phyloP scores from a whole-genome alignment of 2,329 filamentous ascomycete genomes.

The Monosporascus ibericus region DNA sequence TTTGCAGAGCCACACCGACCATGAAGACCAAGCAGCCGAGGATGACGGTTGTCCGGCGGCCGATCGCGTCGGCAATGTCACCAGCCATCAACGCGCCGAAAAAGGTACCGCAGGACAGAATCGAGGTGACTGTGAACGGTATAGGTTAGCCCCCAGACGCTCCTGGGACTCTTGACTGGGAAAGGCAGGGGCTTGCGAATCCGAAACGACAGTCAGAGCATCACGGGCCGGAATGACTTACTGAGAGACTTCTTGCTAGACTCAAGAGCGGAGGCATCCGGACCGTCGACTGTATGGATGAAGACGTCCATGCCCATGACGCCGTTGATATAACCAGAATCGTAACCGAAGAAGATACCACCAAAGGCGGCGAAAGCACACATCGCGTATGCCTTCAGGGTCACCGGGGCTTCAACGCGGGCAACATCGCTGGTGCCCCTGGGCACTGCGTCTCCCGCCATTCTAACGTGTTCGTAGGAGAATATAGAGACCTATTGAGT shows the following conservation, averaged over 20 bases:
- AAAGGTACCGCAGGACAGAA: slow-evolving; percentile 73
- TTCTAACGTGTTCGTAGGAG: slow-evolving; percentile 1
- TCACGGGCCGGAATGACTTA: not conserved
- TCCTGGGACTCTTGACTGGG: not conserved
- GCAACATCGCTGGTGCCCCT: slow-evolving; percentile 40
- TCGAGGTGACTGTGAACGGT: slow-evolving; percentile 51
- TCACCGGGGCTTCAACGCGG: slow-evolving; percentile 53
- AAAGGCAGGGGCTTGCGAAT: not conserved
- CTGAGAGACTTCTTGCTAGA: slow-evolving; percentile 44
- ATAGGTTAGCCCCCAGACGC: not conserved
- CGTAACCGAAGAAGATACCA: slow-evolving; percentile 35
- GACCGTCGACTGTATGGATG: slow-evolving; percentile 27
- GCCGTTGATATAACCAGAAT: slow-evolving; percentile 33
- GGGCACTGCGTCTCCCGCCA: slow-evolving; percentile 23
- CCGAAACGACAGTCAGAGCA: not conserved
- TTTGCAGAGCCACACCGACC: slow-evolving; percentile 63
- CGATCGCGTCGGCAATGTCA: slow-evolving; percentile 69
- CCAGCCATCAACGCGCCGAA: slow-evolving; percentile 72
- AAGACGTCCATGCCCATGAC: slow-evolving; percentile 33
- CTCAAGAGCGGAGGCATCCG: slow-evolving; percentile 26
- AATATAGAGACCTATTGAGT: not conserved
- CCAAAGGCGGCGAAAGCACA: slow-evolving; percentile 28
- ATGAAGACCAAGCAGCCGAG: slow-evolving; percentile 66
- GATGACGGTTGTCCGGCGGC: slow-evolving; percentile 67
- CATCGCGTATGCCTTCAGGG: slow-evolving; percentile 42